Evolutionary conservation across 768 basidiomycete genomes (phyloP), one percentile per base, ranked within the genome.

Genomic region (Kwoniella pini): DNA sequence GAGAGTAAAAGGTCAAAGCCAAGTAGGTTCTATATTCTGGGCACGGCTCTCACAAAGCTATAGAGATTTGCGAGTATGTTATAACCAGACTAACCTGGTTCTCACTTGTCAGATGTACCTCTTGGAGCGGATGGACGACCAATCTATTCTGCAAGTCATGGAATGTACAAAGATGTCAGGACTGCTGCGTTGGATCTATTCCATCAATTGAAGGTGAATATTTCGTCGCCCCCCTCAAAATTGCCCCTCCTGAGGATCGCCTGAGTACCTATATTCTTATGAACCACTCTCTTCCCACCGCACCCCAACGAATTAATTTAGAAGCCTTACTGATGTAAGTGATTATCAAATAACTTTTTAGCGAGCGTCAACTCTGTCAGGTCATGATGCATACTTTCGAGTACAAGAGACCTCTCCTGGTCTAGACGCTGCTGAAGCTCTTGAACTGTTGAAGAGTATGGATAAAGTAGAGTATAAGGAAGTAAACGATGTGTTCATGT

Each of bases 401-500:
- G 62, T 68, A 15, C 52, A 64, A 31, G 62, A 62, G 17, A 53
- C 58, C 7, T 44, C 39, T 42, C 72, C 72, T 3, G 58, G 51
- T 15, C 43, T 70, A 13, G 64, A 74, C 27, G 40, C 65, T 12
- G 33, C 50, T 26, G 54, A 38, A 12, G 72, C 70, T 7, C 31
- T 74, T 10, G 66, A 70, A 19, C 17, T 61, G 26, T 43, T 74
- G 38, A 71, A 70, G 46, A 54, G 54, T 22, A 61, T 69, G 28
- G 64, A 65, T 2, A 64, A 61, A 22, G 67, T 74, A 15, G 57
- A 63, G 26, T 70, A 63, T 30, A 69, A 67, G 42, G 58, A 65
- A 33, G 61, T 63, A 12, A 74, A 74, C 36, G 52, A 67, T 53
- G 70, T 70, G 6, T 68, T 70, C 30, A 57, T 59, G 24, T 74